Conservation (phyloP, 805 yeast species). For the Wickerhamiella lipophila region DNA sequence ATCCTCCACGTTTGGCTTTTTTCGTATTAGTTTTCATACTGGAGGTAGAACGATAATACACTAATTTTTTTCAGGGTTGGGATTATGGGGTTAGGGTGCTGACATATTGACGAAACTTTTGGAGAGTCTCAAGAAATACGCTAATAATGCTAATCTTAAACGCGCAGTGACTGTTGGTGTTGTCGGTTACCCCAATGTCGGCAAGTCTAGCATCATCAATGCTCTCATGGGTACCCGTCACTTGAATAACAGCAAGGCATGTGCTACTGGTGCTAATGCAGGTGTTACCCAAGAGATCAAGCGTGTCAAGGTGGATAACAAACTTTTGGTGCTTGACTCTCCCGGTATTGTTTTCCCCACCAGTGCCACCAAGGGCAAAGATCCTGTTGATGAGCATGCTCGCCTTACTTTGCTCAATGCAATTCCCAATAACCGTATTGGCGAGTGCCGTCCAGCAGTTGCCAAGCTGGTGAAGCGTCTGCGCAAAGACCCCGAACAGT, state of each 20-base stretch:
- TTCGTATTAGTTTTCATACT: slow-evolving; percentile 16
- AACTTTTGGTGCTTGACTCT: slow-evolving; percentile 78
- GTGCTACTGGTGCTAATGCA: slow-evolving; percentile 96
- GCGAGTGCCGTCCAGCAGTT: slow-evolving; percentile 76
- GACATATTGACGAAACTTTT: slow-evolving; percentile 39
- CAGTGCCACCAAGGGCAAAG: slow-evolving; percentile 28
- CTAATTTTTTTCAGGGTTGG: slow-evolving; percentile 7
- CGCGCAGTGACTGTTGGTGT: slow-evolving; percentile 89
- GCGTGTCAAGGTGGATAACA: slow-evolving; percentile 84
- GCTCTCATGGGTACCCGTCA: slow-evolving; percentile 59
- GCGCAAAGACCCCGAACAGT: slow-evolving; percentile 54
- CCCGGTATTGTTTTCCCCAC: slow-evolving; percentile 95
- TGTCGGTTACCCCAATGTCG: slow-evolving; percentile 95
- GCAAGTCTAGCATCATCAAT: slow-evolving; percentile 88
- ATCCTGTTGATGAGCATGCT: slow-evolving; percentile 62
- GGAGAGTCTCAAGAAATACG: slow-evolving; percentile 73
- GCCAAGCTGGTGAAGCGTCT: slow-evolving; percentile 63
- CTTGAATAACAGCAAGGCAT: slow-evolving; percentile 48
- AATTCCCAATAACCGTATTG: slow-evolving; percentile 70
- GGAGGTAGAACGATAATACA: background rate
- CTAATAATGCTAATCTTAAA: slow-evolving; percentile 70
- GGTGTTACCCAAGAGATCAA: slow-evolving; percentile 90
- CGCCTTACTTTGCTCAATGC: slow-evolving; percentile 80
- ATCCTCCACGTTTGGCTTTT: slow-evolving; percentile 28
- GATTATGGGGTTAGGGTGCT: slow-evolving; percentile 4